Evolutionary conservation across 169 alveolate species (phyloP).

Genomic region (Plasmodium berghei): DNA sequence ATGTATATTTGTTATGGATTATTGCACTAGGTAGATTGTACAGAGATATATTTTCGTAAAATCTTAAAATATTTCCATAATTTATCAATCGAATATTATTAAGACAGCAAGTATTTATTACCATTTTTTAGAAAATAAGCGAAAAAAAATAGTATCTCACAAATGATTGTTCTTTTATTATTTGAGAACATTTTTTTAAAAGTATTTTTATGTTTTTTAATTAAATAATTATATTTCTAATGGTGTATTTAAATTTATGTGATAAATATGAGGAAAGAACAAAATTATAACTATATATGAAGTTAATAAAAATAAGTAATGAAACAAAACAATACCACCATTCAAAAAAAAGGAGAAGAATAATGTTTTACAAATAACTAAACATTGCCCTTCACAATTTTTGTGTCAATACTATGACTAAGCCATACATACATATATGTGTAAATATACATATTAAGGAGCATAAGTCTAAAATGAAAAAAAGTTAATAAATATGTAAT

Average conservation of each 20-base stretch:
- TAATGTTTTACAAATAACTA: no score
- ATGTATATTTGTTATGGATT: background rate
- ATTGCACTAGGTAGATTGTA: background rate
- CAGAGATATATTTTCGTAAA: no score
- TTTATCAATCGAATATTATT: background rate
- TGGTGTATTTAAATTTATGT: background rate
- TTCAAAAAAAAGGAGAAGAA: no score
- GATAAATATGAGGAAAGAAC: no score
- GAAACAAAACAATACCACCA: background rate
- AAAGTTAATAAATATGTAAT: slow-evolving; percentile 20
- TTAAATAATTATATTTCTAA: slow-evolving; percentile 3
- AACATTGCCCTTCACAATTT: no score
- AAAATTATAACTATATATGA: background rate
- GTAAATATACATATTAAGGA: background rate
- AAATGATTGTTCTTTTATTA: slow-evolving; percentile 15
- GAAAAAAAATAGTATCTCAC: slow-evolving; percentile 25
- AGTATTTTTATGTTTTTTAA: background rate
- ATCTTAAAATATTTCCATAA: no score
- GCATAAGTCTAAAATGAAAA: background rate
- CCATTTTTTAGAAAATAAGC: slow-evolving; percentile 33
- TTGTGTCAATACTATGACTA: no score
- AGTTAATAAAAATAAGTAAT: background rate
- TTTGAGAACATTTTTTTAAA: slow-evolving; percentile 39
- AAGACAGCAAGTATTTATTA: background rate
- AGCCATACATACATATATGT: background rate